Base-by-base conservation (phyloP, 192 early-diverging fungal species). In the Backusella sp. region DNA sequence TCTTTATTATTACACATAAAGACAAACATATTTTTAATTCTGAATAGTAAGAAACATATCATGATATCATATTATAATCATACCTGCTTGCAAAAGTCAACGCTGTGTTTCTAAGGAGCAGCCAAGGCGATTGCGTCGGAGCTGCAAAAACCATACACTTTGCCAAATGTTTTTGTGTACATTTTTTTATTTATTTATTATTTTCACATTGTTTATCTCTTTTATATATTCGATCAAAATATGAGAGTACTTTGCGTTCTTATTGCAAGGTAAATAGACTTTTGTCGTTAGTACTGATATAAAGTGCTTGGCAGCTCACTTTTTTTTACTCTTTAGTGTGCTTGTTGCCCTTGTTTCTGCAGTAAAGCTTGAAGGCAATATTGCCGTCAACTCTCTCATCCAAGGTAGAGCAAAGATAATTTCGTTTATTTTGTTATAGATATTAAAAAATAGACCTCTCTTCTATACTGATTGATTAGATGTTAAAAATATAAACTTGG, bases 231-330 rank as follows among this genome's bases (percentile, higher is more conserved):
- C 17, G 14, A 8, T 19, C 14, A 44, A 15, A 49, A 46, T 69
- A 71, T 71, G 70, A 71, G 26, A 71, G 26, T 71, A 46, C 26
- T 71, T n/a, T 41, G 42, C 28, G 4, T 32, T 32, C 14, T 71
- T 26, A 49, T 71, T 30, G 44, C 28, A 26, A 71, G 41, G 70
- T 71, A 49, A 32, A 71, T 17, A 41, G 1, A 21, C 17, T 4
- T 46, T 9, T 30, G 0, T 32, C 15, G 6, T 17, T 32, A 39
- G 11, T 28, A 7, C 12, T 30, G 6, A 8, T 19, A 32, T 68
- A 35, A 7, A 2, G 17, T 34, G 49, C 39, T 44, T 46, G 26
- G 0, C 19, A n/a, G 6, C 46, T n/a, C 8, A 62, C 8, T 1
- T 28, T 1, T 23, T 23, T 11, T 62, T 8, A 62, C 26, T 62